Base-by-base conservation (phyloP, 306 rosid genomes). In the Notholithocarpus densiflorus region DNA sequence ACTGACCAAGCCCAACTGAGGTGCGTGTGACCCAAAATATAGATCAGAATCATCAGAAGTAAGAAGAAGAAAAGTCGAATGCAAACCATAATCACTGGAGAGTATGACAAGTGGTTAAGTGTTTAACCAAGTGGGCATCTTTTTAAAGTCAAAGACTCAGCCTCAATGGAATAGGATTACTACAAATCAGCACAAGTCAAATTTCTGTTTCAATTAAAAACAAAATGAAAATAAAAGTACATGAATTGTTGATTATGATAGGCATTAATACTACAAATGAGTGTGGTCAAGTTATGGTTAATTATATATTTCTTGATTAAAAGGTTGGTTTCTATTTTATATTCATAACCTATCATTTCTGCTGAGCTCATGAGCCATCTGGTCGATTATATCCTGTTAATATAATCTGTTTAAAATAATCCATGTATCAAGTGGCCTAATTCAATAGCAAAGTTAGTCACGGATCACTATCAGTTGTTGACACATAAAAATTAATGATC, bases 71-170 rank as follows among this genome's bases (percentile, higher is more conserved):
- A 1, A 32, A 18, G 52, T 14, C 31, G 20, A 71, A 34, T 69
- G 60, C 54, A 68, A 37, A 6, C 64, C 55, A 27, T 12, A 74
- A 56, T 27, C 21, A 54, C 5, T 68, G 62, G 48, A 61, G 20
- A 45, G 72, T 74, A 23, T 12, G 81, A 73, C 81, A 77, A 74
- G 81, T 56, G 71, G 80, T 75, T 9, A 77, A 72, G 66, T 52
- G 53, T 75, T 32, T 20, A 77, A 74, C 54, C 48, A 72, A 68
- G 53, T 64, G 43, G 70, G 70, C 31, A 29, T 64, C 70, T 17
- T 15, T 59, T 59, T 11, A 4, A 23, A 59, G 27, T 59, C 65
- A 11, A 59, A 48, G 17, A 48, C 17, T 48, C 4, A 48, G 53
- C 17, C 53, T 48, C 17, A 48, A 48, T 48, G 27, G 65, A 59